These are phyloP conservation scores for Aspergillus tamarii DNA, from an alignment of 2,329 filamentous ascomycete genomes.

Conservation along the genomic window DNA sequence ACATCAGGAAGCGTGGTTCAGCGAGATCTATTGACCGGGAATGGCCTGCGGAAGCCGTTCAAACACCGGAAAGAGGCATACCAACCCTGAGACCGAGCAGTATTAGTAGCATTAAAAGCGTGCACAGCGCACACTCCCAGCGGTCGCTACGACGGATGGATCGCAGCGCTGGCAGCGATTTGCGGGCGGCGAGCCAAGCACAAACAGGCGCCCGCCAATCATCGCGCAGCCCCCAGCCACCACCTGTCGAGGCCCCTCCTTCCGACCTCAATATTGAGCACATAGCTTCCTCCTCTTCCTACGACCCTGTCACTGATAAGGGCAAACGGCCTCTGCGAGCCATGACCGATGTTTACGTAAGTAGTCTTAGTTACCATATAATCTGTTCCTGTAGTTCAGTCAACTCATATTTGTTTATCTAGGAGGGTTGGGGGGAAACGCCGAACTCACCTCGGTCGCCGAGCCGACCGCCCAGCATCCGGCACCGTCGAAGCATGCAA, in stretches of 20 bases:
- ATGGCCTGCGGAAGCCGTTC: constrained; percentile 43
- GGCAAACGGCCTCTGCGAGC: constrained; percentile 80
- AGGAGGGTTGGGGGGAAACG: constrained; percentile 95
- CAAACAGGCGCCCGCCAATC: constrained; percentile 25
- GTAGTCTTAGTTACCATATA: constrained; percentile 38
- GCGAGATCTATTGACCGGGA: constrained; percentile 10
- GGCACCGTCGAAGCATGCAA: constrained; percentile 96
- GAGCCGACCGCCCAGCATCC: constrained; percentile 91
- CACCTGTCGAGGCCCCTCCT: constrained; percentile 18
- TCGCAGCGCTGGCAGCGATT: constrained; percentile 64
- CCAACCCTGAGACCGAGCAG: constrained; percentile 53
- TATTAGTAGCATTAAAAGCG: constrained; percentile 51
- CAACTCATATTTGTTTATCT: constrained; percentile 27
- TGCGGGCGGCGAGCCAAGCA: constrained; percentile 60
- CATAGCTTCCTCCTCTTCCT: constrained; percentile 56
- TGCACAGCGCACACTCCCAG: constrained; percentile 41
- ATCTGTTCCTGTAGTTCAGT: constrained; percentile 10
- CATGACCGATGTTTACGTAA: constrained; percentile 94
- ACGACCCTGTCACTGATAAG: constrained; percentile 81
- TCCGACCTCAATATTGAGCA: constrained; percentile 39
- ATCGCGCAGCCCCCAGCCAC: constrained; percentile 34
- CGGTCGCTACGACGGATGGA: constrained; percentile 68
- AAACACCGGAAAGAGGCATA: constrained; percentile 33
- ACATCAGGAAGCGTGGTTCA: constrained; percentile 33
- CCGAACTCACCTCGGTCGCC: constrained; percentile 84